Base-by-base conservation (phyloP, 768 basidiomycete species). In the Tulasnella sp. region DNA sequence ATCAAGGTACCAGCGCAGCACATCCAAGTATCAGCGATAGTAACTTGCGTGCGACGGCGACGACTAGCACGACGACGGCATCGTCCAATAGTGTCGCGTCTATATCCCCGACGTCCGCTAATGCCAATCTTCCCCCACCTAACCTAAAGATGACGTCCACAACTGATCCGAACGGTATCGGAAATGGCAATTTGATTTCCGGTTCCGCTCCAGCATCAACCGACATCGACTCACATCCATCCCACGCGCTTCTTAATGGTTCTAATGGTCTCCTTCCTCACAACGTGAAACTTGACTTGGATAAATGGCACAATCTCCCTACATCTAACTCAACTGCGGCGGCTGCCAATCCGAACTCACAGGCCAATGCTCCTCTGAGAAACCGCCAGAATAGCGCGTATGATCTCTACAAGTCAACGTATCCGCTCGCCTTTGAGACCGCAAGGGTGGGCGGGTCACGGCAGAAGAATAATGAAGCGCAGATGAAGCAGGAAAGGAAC, bases 361-460 rank as follows among this genome's bases (percentile, higher is more conserved):
- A 5, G 34, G 15, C 34, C 34, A n/a, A n/a, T n/a, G n/a, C n/a
- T n/a, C n/a, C n/a, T n/a, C n/a, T n/a, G n/a, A n/a, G n/a, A n/a
- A n/a, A n/a, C n/a, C 34, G 34, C 7, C 34, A 38, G 15, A 38
- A 15, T 38, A 38, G 34, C 34, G 60, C 62, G 53, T 50, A 27
- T 15, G 61, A 56, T 41, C 63, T 58, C 26, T 55, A 58, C 44
- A 48, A 21, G 24, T 26, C 44, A 9, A 43, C 45, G 11, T 64
- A 64, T 34, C 44, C 47, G 24, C 45, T 60, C 26, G 58, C 64
- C n/a, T 56, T 58, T 61, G 26, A 24, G 34, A 38, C 34, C 15
- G 15, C 34, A 38, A 5, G 34, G 7, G 15, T 15, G 15, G 34
- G 34, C 34, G 34, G 34, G 34, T 38, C 34, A 15, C 5, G 34